Base-by-base conservation (phyloP, 495 filamentous ascomycete genomes). In the Letharia columbiana region DNA sequence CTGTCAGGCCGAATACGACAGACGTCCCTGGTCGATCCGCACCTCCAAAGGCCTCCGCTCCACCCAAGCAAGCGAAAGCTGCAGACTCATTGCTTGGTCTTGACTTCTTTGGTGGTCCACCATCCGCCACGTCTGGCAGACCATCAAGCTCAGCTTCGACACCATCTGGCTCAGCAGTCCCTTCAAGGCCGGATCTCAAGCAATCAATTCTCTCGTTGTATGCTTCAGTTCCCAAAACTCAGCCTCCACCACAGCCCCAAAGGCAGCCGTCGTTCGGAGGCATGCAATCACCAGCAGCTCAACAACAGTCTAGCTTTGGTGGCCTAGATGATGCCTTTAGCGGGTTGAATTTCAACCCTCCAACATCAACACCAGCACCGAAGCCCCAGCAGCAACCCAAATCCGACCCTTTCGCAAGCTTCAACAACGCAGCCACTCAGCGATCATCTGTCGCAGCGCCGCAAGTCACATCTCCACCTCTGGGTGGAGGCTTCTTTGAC, bases 161-260 rank as follows among this genome's bases (percentile, higher is more conserved):
- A 33, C 77, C 83, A 40, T 76, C 83, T 13, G 79, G 81, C 28
- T 71, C 82, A 9, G 77, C 77, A 23, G 49, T 56, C 7, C 85
- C 89, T 69, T 96, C 92, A 52, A 82, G 94, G 49, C 93, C 95
- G 2, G 94, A 98, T 75, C 79, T 98, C 49, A 98, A 98, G 75
- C 92, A 96, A 74, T 97, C 93, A 17, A 98, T 98, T 64, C 78
- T 98, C 15, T 98, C 95, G 4, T 81, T 98, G 11, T 98, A 98
- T 73, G 90, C 94, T 45, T 91, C 92, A 50, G 87, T 90, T 50
- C 89, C 88, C 23, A 82, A 84, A 66, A 82, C 86, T 49, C 87
- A 88, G 69, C 81, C 80, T 13, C 85, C 83, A 61, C 72, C 75
- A 45, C 79, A 83, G 64, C 79, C 82, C 65, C 82, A 83, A 67